Conservation (phyloP, 2,329 filamentous ascomycete genomes). For the Didymellaceae sp. region DNA sequence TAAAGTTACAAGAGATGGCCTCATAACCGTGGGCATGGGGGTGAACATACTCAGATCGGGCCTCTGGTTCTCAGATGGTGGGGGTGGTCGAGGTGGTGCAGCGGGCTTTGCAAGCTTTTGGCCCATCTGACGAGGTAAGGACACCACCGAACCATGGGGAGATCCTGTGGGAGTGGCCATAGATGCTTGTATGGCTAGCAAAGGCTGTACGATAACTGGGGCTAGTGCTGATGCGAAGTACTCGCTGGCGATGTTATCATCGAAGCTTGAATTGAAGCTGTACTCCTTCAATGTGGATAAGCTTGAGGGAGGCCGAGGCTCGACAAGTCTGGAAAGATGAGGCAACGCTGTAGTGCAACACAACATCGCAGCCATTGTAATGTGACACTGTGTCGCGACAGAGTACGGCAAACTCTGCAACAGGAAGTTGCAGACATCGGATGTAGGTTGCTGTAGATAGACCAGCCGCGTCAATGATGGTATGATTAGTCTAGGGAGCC, state of each 20-base stretch:
- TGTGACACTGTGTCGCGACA: constrained; percentile 32
- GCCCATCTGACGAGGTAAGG: constrained; percentile 2
- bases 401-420: constrained; percentile 31
- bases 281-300: constrained; percentile 19
- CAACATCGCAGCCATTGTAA: constrained; percentile 31
- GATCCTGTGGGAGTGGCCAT: constrained; percentile 23
- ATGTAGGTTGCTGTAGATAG: constrained; percentile 23
- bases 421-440: constrained; percentile 18
- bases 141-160: not conserved
- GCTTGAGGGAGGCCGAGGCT: constrained; percentile 11
- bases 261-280: constrained; percentile 30
- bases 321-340: constrained; percentile 20
- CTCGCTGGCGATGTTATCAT: constrained; percentile 21
- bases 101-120: constrained; percentile 3
- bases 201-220: constrained; percentile 17
- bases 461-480: constrained; percentile 31
- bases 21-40: constrained; percentile 9
- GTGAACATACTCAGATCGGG: constrained; percentile 32
- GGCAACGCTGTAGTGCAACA: constrained; percentile 31
- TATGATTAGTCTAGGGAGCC: constrained; percentile 24
- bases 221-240: not conserved
- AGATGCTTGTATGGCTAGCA: constrained; percentile 25
- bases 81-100: constrained; percentile 27
- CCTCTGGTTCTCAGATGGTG: constrained; percentile 27
- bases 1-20: constrained; percentile 17